These are phyloP conservation scores for Fusarium sp. DNA, from an alignment of 2,329 filamentous ascomycete species.

Conservation along the genomic window DNA sequence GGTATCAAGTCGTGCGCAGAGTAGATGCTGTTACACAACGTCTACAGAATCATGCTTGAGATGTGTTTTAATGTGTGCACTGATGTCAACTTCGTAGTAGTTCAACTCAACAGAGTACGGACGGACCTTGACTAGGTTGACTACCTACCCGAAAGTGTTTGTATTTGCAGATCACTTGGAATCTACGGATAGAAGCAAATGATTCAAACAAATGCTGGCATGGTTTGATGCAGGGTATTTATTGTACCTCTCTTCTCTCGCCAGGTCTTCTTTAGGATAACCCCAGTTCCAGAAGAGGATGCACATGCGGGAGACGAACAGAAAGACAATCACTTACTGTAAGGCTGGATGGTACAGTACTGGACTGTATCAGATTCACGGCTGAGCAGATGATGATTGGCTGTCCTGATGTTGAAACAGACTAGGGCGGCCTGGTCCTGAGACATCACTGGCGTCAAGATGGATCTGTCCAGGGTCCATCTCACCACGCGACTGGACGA, in stretches of 20 bases:
- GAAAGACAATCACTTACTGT: not conserved
- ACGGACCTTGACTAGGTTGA: not conserved
- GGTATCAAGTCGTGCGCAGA: not conserved
- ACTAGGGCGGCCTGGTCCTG: slow-evolving; percentile 35
- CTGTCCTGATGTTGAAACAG: slow-evolving; percentile 46
- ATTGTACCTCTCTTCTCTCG: not conserved
- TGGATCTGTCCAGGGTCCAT: not conserved
- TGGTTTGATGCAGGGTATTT: not conserved
- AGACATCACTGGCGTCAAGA: slow-evolving; percentile 34
- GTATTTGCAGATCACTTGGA: not conserved
- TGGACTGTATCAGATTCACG: slow-evolving; percentile 36
- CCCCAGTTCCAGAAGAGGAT: slow-evolving; percentile 1
- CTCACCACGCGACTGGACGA: slow-evolving; percentile 5
- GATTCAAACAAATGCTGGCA: not conserved
- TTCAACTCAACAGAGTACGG: not conserved
- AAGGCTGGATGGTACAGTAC: slow-evolving; percentile 21
- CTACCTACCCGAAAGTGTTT: slow-evolving; percentile 29
- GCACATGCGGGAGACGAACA: not conserved
- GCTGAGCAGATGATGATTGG: slow-evolving; percentile 26
- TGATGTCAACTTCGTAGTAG: not conserved
- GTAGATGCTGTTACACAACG: not conserved
- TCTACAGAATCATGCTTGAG: not conserved
- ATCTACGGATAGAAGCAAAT: not conserved
- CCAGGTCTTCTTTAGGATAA: slow-evolving; percentile 6
- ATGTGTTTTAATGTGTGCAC: not conserved